Base-by-base conservation (phyloP, 495 filamentous ascomycete genomes). In the Gamarada debralockiae region DNA sequence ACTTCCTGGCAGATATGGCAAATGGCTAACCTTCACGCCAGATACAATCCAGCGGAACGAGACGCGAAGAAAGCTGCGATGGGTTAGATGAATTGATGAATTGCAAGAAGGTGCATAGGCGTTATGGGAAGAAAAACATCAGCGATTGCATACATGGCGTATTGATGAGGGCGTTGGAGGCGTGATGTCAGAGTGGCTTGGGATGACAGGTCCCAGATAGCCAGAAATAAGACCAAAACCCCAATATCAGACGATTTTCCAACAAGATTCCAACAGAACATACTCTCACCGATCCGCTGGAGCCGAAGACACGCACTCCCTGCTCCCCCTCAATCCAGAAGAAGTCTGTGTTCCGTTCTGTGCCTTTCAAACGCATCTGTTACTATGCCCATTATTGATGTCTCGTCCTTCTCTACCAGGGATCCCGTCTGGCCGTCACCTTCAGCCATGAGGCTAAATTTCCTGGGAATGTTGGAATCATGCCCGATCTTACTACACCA, bases 21-120 rank as follows among this genome's bases (percentile, higher is more conserved):
- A 14, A 21, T 43, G 4, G 24, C 58, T 56, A 39, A 57, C 36
- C 38, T 13, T 50, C 18, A 24, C 13, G 3, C 34, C 45, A 65
- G 62, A 54, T 65, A 65, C 54, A 65, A 65, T 48, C 62, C 62
- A 0, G 62, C 59, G 17, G 62, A 65, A 48, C 53, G 62, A 61
- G 59, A 65, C 37, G 40, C 50, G 27, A 62, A 58, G 53, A 62
- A 62, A 33, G 56, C 59, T 3, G 55, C 52, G 5, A 37, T 65
- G 49, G 36, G 42, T 25, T 61, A 57, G 44, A 44, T 12, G 24
- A 33, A 15, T 21, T 38, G 27, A 29, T 4, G 27, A 10, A 10
- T 9, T 4, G 17, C 12, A 17, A 20, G 10, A 51, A 22, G 17
- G 45, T n/a, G n/a, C 24, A 57, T 18, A 43, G 51, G 57, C 44